A percentile compares a stretch with the other conserved stretches of the same genome.
Evolutionary conservation across 2,329 filamentous ascomycete species (phyloP).

Genomic region (Venturia nashicola): DNA sequence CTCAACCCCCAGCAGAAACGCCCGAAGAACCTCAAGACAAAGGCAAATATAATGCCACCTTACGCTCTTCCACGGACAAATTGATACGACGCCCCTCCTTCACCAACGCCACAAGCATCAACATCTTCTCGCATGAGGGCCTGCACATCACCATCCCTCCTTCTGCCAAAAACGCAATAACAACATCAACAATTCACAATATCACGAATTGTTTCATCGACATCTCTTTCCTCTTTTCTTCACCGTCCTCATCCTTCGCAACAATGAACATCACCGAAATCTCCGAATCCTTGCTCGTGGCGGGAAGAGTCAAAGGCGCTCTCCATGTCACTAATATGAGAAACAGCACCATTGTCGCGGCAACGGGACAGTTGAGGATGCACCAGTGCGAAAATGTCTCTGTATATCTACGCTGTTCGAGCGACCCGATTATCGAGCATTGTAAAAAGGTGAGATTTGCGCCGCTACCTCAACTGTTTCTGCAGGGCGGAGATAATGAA

Average conservation of each 20-base stretch:
- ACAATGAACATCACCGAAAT: constrained; percentile 60
- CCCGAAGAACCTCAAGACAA: background rate
- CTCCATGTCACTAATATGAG: constrained; percentile 68
- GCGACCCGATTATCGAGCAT: constrained; percentile 88
- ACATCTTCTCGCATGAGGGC: constrained; percentile 54
- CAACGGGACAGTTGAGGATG: constrained; percentile 78
- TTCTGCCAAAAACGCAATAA: constrained; percentile 57
- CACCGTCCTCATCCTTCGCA: constrained; percentile 40
- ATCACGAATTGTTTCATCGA: constrained; percentile 4
- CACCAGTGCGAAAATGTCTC: constrained; percentile 74
- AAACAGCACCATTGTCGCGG: constrained; percentile 59
- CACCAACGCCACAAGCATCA: constrained; percentile 44
- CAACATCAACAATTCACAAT: constrained; percentile 46
- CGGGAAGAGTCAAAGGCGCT: constrained; percentile 66
- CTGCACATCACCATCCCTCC: constrained; percentile 66
- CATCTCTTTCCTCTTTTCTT: background rate
- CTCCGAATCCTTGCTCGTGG: constrained; percentile 58
- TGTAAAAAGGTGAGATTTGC: constrained; percentile 70
- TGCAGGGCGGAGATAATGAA: background rate
- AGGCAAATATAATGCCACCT: background rate
- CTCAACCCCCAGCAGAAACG: constrained; percentile 18
- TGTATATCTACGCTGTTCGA: constrained; percentile 70
- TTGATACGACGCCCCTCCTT: constrained; percentile 38
- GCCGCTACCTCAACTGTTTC: constrained; percentile 50
- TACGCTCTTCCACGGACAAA: background rate